Base-by-base conservation (phyloP, 2,329 filamentous ascomycete genomes). In the Claviceps sp. region DNA sequence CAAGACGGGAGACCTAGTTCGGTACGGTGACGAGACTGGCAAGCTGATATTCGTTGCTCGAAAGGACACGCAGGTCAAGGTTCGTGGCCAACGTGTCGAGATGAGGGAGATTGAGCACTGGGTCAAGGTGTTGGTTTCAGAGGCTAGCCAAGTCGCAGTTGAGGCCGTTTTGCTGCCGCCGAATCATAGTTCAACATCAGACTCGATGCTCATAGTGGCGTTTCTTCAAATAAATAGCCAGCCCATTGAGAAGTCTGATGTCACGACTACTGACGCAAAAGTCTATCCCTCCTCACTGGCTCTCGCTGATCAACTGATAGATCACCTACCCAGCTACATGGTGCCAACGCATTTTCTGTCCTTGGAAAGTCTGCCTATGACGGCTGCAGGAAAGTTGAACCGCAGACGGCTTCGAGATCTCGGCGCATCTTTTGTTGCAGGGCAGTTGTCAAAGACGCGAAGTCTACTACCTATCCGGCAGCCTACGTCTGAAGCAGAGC, bases 61-160 rank as follows among this genome's bases (percentile, higher is more conserved):
- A 8, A 53, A 59, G 22, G 60, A 62, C 20, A 45, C 50, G 1
- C 60, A 62, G 17, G 50, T 58, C 45, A 62, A 62, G 53, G 54
- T 63, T 11, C 51, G 57, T 4, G 61, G 61, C 17, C 57, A 61
- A 39, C 57, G 61, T 8, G 50, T 63, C 16, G 61, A 63, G 49
- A 51, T 55, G 0, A 53, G 46, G 1, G 58, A 59, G 29, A 52
- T 60, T 2, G 58, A 60, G 37, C 40, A 44, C 46, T 16, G 26
- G 16, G 11, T 48, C 2, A n/a, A 26, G 29, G 11, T 14, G 7
- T 47, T 34, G 7, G 3, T 47, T 3, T 16, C 43, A 9, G 43
- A 20, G 6, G 23, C 7, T 7, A n/a, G 43, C 14, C 43, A n/a
- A 23, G 43, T 29, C 16, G 43, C 13, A 3, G 43, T 45, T 3